Evolutionary conservation across 805 yeast species (phyloP).

Genomic region (Ogataea sp.): DNA sequence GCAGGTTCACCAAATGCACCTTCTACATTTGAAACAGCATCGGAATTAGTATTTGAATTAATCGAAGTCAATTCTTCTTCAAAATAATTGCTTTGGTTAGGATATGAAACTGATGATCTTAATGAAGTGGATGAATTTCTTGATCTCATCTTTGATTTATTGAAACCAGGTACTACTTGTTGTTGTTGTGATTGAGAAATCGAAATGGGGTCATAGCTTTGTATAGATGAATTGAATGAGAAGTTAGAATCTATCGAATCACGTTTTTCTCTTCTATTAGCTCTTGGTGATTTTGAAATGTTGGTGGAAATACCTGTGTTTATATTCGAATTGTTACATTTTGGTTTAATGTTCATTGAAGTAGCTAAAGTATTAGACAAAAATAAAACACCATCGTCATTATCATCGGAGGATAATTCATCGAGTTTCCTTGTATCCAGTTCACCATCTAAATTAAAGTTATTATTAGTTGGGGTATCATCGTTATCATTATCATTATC

Average conservation of each 20-base stretch:
- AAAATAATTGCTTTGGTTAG: not conserved
- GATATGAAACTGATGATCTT: not conserved
- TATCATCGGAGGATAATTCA: not conserved
- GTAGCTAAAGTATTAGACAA: not conserved
- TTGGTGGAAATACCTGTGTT: not conserved
- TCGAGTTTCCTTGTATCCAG: no score
- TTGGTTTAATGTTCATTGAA: not conserved
- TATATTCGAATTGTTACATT: not conserved
- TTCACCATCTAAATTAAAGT: not conserved
- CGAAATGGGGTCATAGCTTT: constrained; percentile 6
- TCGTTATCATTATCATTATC: not conserved
- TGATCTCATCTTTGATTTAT: constrained; percentile 1
- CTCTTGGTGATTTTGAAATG: not conserved
- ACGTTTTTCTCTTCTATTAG: not conserved
- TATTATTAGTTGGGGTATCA: not conserved
- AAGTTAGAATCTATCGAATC: constrained; percentile 1
- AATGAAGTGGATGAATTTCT: not conserved
- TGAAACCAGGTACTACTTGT: no score
- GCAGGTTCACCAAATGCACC: not conserved
- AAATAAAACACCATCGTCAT: not conserved
- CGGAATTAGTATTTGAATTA: not conserved
- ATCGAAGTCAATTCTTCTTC: not conserved
- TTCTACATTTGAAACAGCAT: not conserved
- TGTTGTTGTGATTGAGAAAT: no score
- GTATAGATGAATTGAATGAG: constrained; percentile 4